phyloP scores from a whole-genome alignment of 306 rosid genomes.

The Cicer cuneatum region DNA sequence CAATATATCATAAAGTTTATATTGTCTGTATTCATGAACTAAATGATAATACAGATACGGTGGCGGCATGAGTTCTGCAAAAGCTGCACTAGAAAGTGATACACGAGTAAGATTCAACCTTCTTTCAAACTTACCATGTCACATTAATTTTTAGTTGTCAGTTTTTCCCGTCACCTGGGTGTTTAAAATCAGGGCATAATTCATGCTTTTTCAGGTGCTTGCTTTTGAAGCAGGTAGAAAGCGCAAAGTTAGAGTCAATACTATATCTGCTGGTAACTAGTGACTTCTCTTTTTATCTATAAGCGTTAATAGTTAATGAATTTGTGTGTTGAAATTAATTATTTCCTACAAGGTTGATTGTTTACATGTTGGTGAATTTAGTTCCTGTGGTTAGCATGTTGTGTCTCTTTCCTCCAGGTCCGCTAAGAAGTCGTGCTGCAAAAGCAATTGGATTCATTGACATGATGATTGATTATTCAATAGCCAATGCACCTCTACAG shows the following conservation, averaged over 20 bases:
- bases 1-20: conserved; percentile 9
- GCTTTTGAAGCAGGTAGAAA: conserved; percentile 99
- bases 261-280: conserved; percentile 90
- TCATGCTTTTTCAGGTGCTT: conserved; percentile 70
- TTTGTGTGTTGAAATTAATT: conserved; percentile 16
- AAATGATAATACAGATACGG: conserved; percentile 69
- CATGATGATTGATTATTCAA: conserved; percentile 94
- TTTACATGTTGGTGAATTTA: conserved; percentile 11
- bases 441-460: conserved; percentile 97
- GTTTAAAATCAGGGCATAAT: conserved; percentile 11
- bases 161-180: neutral
- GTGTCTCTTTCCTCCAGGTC: conserved; percentile 60
- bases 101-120: conserved; percentile 64
- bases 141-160: neutral
- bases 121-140: neutral
- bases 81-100: conserved; percentile 97
- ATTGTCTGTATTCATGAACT: conserved; percentile 22
- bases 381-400: conserved; percentile 30
- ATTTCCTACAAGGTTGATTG: neutral
- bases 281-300: conserved; percentile 5
- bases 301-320: neutral
- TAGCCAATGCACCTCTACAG: conserved; percentile 86
- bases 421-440: conserved; percentile 96
- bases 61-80: conserved; percentile 99
- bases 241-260: conserved; percentile 84